Conservation (phyloP, 2,329 filamentous ascomycete species). For the Rhinocladiella mackenziei region DNA sequence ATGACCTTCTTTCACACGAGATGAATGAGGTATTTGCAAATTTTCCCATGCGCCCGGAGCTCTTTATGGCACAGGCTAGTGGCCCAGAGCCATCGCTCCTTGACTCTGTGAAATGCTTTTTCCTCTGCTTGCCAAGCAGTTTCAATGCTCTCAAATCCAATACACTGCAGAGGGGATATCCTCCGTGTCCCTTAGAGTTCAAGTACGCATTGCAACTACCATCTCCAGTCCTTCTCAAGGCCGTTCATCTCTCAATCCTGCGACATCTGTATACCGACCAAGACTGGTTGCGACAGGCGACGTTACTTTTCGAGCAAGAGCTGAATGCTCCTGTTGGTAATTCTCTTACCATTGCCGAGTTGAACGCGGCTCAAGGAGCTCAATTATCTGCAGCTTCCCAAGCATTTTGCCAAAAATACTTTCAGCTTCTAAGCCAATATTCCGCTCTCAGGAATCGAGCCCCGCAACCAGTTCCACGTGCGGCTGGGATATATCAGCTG, state of each 20-base stretch:
- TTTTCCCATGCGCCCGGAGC: background rate
- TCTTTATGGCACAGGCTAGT: background rate
- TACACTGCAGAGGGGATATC: background rate
- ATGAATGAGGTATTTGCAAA: background rate
- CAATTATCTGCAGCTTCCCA: background rate
- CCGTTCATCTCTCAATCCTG: slow-evolving; percentile 7
- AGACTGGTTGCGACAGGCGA: background rate
- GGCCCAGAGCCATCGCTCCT: too few relatives aligned
- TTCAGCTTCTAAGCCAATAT: background rate
- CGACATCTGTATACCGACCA: background rate
- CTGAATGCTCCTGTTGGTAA: background rate
- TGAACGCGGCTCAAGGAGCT: too few relatives aligned
- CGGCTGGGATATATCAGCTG: too few relatives aligned
- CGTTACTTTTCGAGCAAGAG: slow-evolving; percentile 4
- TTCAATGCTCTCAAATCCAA: background rate
- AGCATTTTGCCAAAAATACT: background rate
- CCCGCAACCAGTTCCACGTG: too few relatives aligned
- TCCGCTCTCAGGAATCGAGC: too few relatives aligned
- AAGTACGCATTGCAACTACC: slow-evolving; percentile 6
- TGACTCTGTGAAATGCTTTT: slow-evolving; percentile 4
- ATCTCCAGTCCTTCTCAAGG: slow-evolving; percentile 14
- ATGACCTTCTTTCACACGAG: background rate
- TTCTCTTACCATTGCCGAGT: too few relatives aligned
- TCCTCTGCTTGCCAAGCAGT: background rate
- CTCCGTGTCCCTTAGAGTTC: slow-evolving; percentile 12